Conservation (phyloP, 208 protist species). For the Lotmaria passim region DNA sequence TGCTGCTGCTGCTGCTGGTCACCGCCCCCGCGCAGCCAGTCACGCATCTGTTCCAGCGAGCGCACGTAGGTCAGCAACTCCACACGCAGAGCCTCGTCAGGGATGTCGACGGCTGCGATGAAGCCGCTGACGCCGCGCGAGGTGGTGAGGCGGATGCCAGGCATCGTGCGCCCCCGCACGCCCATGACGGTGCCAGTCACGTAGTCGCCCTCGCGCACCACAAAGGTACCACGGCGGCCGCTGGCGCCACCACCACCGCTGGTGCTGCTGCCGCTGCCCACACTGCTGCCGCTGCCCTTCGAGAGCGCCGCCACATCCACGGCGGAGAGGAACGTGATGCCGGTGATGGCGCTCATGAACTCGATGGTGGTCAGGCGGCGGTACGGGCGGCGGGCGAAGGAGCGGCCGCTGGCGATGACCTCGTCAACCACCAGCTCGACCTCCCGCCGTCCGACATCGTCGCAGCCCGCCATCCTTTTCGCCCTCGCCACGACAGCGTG, state of each 20-base stretch:
- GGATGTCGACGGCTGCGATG: constrained; percentile 61
- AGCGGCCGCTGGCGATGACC: constrained; percentile 54
- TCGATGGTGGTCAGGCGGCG: constrained; percentile 67
- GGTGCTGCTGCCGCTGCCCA: constrained; percentile 16
- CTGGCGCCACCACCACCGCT: background rate
- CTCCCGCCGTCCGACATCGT: constrained; percentile 57
- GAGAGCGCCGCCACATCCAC: constrained; percentile 25
- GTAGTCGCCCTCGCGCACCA: constrained; percentile 76
- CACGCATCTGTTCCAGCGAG: constrained; percentile 32
- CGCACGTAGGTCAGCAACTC: constrained; percentile 65
- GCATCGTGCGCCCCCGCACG: constrained; percentile 45
- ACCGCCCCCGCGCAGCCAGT: constrained; percentile 20
- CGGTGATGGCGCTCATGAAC: constrained; percentile 72
- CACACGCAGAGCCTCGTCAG: constrained; percentile 53
- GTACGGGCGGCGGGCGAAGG: constrained; percentile 73
- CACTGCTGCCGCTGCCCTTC: background rate
- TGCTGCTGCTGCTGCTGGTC: background rate
- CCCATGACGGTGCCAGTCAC: constrained; percentile 61
- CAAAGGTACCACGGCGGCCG: constrained; percentile 39
- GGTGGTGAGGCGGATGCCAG: constrained; percentile 69
- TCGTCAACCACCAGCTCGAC: constrained; percentile 70
- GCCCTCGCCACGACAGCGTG: constrained; percentile 9
- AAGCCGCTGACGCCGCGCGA: constrained; percentile 69
- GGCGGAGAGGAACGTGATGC: constrained; percentile 58
- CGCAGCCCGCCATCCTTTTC: background rate